Conservation (phyloP, 257 asterid genomes). For the Nicotiana undulata region DNA sequence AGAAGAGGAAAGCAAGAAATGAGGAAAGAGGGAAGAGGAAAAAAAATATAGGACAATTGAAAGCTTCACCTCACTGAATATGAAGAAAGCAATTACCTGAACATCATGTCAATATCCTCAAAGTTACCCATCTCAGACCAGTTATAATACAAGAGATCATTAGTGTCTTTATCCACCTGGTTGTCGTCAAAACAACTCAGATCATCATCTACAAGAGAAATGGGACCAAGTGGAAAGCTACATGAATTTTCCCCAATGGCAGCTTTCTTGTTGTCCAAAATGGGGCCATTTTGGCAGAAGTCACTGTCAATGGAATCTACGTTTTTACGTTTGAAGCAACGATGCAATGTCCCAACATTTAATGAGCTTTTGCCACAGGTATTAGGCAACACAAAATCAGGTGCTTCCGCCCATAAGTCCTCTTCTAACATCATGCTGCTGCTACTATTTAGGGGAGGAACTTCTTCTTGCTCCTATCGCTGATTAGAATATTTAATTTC, state of each 20-base stretch:
- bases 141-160: constrained; percentile 45
- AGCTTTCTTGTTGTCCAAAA: constrained; percentile 25
- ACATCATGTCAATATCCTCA: constrained; percentile 75
- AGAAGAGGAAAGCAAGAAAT: too few species aligned
- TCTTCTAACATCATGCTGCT: constrained; percentile 42
- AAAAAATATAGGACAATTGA: background rate
- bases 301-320: constrained; percentile 27
- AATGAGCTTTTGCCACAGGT: constrained; percentile 26
- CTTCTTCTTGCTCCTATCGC: constrained; percentile 14
- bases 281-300: constrained; percentile 27
- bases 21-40: too few species aligned
- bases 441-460: constrained; percentile 27
- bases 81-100: constrained; percentile 44
- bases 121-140: constrained; percentile 83
- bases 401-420: constrained; percentile 27
- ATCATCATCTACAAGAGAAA: constrained; percentile 34
- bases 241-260: constrained; percentile 36
- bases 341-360: constrained; percentile 21
- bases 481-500: constrained; percentile 18
- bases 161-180: constrained; percentile 39
- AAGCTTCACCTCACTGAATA: constrained; percentile 1
- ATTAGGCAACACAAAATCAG: constrained; percentile 35
- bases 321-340: constrained; percentile 26
- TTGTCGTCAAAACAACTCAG: constrained; percentile 38
- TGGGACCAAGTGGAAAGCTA: constrained; percentile 37